Base-by-base conservation (phyloP, 208 protist genomes). In the Naegleria lovaniensis region DNA sequence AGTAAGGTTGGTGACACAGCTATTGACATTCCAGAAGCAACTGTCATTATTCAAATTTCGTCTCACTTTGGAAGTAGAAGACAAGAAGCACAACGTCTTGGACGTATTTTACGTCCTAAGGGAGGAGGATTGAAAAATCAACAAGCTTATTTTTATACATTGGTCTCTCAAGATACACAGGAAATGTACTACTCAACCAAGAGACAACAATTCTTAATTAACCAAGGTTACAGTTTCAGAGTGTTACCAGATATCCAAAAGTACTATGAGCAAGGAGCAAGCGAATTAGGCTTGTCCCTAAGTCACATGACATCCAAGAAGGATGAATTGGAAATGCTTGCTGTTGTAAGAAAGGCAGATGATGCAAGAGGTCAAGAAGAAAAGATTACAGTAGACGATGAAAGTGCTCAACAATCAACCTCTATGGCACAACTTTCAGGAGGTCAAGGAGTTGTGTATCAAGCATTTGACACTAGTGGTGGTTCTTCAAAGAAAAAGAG, bases 71-170 rank as follows among this genome's bases (percentile, higher is more conserved):
- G 97, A 25, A 97, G 97, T 25, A 94, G 98, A 3, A 96, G 97
- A 7, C 97, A 98, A 92, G 98, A 99, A 93, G 98, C 98, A 19
- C 98, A 99, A 93, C 96, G 98, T 16, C 95, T 99, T 0, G 98
- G 98, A 7, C 95, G 98, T 41, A 99, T 99, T 93, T 92, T 98
- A 48, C 94, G 97, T 9, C 96, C 96, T 0, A 98, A 98, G 90
- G 96, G 94, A 79, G 25, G 36, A 1, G 67, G 67, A 58, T 7
- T 19, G 15, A 85, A 48, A 29, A 85, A 95, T 13, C 97, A 96
- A 83, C 98, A 99, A 90, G 99, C 99, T 0, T 99, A 98, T 93
- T 99, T 99, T 94, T 99, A 99, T 94, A 98, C 98, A 6, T 94
- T 99, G 38, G 96, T 99, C 38, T 98, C 97, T 52, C 95, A 95